These are phyloP conservation scores for Pittosporum tobira DNA, from an alignment of 129 eudicot species.

Conservation along the genomic window DNA sequence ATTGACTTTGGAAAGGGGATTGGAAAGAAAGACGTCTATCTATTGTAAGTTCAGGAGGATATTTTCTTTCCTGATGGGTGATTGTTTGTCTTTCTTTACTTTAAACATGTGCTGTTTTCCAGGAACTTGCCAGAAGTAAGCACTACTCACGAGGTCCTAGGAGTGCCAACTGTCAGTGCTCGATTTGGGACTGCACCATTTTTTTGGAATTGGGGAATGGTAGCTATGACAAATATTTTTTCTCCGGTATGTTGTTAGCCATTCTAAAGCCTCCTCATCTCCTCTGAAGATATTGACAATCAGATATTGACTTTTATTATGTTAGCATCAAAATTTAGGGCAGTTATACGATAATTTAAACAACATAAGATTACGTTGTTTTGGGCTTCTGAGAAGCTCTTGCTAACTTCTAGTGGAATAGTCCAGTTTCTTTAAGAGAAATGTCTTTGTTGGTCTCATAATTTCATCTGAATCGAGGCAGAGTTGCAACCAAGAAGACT, in stretches of 20 bases:
- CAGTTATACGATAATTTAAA: neutral
- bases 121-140: conserved; percentile 94
- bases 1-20: conserved; percentile 89
- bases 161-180: conserved; percentile 93
- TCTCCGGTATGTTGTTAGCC: conserved; percentile 51
- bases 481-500: no score
- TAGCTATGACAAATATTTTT: conserved; percentile 58
- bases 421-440: no score
- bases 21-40: conserved; percentile 77
- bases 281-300: neutral
- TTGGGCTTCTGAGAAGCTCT: neutral
- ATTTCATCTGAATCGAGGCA: no score
- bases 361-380: neutral
- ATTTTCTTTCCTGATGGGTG: no score
- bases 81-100: neutral
- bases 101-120: neutral
- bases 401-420: neutral
- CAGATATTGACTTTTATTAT: neutral
- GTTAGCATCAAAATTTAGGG: neutral
- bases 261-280: neutral
- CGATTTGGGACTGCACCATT: conserved; percentile 96
- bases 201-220: conserved; percentile 99
- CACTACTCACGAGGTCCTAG: conserved; percentile 64
- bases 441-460: no score
- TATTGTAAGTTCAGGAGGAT: conserved; percentile 67